These are phyloP conservation scores for Pseudogymnoascus sp. DNA, from an alignment of 2,329 filamentous ascomycete species.

Conservation along the genomic window DNA sequence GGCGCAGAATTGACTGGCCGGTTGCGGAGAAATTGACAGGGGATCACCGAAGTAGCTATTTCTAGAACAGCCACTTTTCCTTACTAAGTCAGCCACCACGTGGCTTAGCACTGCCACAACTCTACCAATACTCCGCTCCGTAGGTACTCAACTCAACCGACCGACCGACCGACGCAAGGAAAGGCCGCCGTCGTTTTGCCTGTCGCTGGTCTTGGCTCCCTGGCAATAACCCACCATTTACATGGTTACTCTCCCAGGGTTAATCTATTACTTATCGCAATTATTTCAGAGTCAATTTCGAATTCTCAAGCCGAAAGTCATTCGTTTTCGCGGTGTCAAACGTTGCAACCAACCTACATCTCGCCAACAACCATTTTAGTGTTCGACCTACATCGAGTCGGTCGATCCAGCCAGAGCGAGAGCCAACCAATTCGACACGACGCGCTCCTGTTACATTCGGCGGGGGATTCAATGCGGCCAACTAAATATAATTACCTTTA, in stretches of 20 bases:
- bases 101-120: slow-evolving; percentile 3
- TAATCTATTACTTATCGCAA: neutral
- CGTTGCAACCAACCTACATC: neutral
- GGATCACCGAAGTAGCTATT: neutral
- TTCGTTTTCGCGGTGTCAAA: neutral
- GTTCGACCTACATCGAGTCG: neutral
- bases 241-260: neutral
- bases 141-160: no score
- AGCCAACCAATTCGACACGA: slow-evolving; percentile 6
- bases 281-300: neutral
- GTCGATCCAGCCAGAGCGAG: slow-evolving; percentile 1
- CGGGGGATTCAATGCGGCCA: neutral
- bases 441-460: neutral
- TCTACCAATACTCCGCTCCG: no score
- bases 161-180: neutral
- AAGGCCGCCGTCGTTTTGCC: neutral
- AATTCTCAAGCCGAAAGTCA: neutral
- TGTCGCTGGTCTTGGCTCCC: neutral
- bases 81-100: neutral
- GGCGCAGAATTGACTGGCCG: neutral
- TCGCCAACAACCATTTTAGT: neutral
- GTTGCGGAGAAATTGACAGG: neutral
- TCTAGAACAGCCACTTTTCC: slow-evolving; percentile 2
- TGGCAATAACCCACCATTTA: neutral
- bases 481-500: neutral